These are phyloP conservation scores for Naganishia kalamii DNA, from an alignment of 768 basidiomycete species.

Conservation along the genomic window DNA sequence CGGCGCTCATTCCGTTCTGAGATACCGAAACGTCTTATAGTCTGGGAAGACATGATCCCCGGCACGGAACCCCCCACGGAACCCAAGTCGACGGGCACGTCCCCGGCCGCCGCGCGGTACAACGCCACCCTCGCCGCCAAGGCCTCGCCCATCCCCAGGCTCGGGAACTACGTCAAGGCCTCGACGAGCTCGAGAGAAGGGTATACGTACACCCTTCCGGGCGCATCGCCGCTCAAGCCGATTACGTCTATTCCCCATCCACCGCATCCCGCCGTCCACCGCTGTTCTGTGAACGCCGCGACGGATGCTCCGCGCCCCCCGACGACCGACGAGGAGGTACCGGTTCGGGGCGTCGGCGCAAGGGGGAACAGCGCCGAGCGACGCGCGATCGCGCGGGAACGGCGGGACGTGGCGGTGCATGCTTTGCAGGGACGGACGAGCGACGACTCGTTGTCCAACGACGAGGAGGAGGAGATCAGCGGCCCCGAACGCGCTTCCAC, in stretches of 20 bases:
- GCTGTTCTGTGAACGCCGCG: neutral
- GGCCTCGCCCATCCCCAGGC: conserved; percentile 2
- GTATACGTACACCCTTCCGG: neutral
- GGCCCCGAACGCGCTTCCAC: neutral
- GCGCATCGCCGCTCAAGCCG: neutral
- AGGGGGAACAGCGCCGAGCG: neutral
- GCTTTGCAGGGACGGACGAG: neutral
- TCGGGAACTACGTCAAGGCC: conserved; percentile 5
- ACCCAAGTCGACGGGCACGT: neutral
- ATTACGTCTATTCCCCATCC: conserved; percentile 7
- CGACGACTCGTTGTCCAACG: neutral
- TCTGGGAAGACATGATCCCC: conserved; percentile 7
- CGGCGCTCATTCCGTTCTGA: neutral
- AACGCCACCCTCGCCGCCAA: conserved; percentile 5
- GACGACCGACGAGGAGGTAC: neutral
- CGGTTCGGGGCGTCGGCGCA: neutral
- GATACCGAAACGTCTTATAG: neutral
- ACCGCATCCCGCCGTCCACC: neutral
- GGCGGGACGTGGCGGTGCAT: neutral
- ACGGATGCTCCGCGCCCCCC: neutral
- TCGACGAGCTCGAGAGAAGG: too few species aligned
- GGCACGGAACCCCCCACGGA: neutral
- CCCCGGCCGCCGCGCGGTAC: neutral
- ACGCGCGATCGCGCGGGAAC: conserved; percentile 4
- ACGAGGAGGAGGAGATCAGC: neutral